Evolutionary conservation across 1,284 basidiomycete genomes (phyloP).

Genomic region (Malassezia furfur): DNA sequence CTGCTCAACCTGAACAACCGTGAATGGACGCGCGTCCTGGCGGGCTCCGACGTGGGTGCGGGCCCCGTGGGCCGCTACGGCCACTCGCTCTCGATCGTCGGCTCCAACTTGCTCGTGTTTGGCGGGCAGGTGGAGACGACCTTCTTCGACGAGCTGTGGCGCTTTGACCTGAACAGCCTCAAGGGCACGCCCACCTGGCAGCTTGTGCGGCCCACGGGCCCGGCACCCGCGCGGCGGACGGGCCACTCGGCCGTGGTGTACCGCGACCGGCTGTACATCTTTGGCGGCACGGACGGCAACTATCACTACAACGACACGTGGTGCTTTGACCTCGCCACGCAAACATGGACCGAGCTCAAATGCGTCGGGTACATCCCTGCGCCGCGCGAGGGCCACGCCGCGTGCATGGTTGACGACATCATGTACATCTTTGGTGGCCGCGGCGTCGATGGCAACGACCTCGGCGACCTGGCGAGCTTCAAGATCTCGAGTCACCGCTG

Average conservation of each 20-base stretch:
- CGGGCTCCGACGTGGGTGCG: conserved; percentile 43
- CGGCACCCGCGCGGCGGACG: conserved; percentile 74
- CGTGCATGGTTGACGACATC: conserved; percentile 91
- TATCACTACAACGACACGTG: conserved; percentile 99
- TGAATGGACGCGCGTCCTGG: conserved; percentile 79
- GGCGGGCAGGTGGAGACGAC: conserved; percentile 79
- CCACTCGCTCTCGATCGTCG: conserved; percentile 86
- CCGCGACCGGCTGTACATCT: conserved; percentile 73
- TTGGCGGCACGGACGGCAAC: conserved; percentile 94
- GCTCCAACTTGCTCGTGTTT: conserved; percentile 84
- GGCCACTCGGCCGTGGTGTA: conserved; percentile 82
- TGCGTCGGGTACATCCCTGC: conserved; percentile 97
- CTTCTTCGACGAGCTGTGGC: conserved; percentile 92
- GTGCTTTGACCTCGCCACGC: conserved; percentile 77
- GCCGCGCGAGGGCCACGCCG: conserved; percentile 91
- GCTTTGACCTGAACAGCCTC: conserved; percentile 67
- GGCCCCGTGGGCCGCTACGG: conserved; percentile 82
- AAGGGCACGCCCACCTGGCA: conserved; percentile 56
- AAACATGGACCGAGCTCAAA: conserved; percentile 79
- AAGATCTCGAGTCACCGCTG: conserved; percentile 70
- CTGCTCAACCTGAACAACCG: conserved; percentile 77
- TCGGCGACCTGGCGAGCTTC: conserved; percentile 90
- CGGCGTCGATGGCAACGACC: conserved; percentile 91
- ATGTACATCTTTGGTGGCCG: conserved; percentile 96
- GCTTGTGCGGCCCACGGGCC: conserved; percentile 58